phyloP scores from a whole-genome alignment of 2,329 filamentous ascomycete genomes.

The Rosellinia necatrix region DNA sequence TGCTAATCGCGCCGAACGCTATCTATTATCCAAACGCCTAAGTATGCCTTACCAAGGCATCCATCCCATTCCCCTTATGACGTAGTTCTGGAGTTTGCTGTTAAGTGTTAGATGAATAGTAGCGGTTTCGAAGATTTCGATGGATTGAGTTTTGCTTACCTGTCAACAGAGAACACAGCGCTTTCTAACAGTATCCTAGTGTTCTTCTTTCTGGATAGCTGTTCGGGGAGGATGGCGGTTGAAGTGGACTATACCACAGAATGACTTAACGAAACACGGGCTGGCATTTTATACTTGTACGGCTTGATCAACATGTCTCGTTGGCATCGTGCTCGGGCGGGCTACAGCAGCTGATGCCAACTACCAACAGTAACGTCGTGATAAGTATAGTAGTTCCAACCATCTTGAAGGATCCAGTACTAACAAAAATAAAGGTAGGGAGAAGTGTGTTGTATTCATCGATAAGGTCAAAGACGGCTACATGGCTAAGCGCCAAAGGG shows the following conservation, averaged over 20 bases:
- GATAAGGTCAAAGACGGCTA: conserved; percentile 4
- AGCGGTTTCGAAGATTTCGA: conserved; percentile 7
- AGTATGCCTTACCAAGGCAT: conserved; percentile 15
- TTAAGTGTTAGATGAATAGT: conserved; percentile 1
- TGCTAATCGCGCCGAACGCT: conserved; percentile 1
- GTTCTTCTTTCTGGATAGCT: conserved; percentile 4
- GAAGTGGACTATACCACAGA: conserved; percentile 12
- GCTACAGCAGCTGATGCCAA: too few relatives aligned
- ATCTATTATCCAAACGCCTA: conserved; percentile 8
- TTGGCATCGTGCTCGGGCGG: not conserved
- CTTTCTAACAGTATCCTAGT: conserved; percentile 9
- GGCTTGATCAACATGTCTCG: conserved; percentile 11
- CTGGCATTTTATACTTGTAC: conserved; percentile 14
- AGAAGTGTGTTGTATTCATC: not conserved
- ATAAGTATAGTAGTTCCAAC: not conserved
- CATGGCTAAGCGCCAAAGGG: not conserved
- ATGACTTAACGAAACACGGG: conserved; percentile 8
- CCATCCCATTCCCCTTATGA: conserved; percentile 20
- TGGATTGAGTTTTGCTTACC: conserved; percentile 12
- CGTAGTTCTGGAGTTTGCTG: too few relatives aligned
- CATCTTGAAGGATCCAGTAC: not conserved
- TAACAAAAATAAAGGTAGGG: too few relatives aligned
- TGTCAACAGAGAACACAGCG: conserved; percentile 13
- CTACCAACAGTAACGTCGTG: too few relatives aligned
- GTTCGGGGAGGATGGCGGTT: conserved; percentile 5